A percentile compares a stretch with the other conserved stretches of the same genome.
Conservation (phyloP, 805 yeast genomes). For the Vanderwaltozyma verrucispora region DNA sequence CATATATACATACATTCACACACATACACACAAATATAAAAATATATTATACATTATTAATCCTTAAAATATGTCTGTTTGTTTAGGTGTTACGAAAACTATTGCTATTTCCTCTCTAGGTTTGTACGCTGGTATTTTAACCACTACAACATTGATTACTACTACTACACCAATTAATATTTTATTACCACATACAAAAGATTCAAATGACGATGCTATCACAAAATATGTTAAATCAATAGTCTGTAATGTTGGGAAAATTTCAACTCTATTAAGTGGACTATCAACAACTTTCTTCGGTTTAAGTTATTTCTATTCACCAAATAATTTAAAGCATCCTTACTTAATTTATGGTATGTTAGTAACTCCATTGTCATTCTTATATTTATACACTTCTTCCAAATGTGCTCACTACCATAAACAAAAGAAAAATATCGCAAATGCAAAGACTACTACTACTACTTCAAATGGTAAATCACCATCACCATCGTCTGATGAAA, state of each 20-base stretch:
- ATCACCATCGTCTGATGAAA: slow-evolving; percentile 3
- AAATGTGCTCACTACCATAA: not conserved
- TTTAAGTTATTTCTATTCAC: slow-evolving; percentile 47
- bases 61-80: slow-evolving; percentile 35
- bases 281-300: slow-evolving; percentile 42
- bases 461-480: too few relatives aligned
- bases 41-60: not conserved
- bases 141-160: slow-evolving; percentile 23
- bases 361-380: slow-evolving; percentile 13
- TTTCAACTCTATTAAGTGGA: slow-evolving; percentile 31
- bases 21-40: not conserved
- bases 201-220: slow-evolving; percentile 3
- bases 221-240: slow-evolving; percentile 5
- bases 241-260: slow-evolving; percentile 8
- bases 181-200: slow-evolving; percentile 16
- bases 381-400: slow-evolving; percentile 9
- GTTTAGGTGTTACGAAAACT: slow-evolving; percentile 47
- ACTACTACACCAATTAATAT: slow-evolving; percentile 11
- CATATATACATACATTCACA: not conserved
- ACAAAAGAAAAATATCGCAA: not conserved
- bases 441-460: not conserved
- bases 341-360: slow-evolving; percentile 52
- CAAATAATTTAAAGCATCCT: slow-evolving; percentile 54
- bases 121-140: slow-evolving; percentile 40
- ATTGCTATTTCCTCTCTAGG: slow-evolving; percentile 62